Evolutionary conservation across 306 rosid species (phyloP).

Genomic region (Parietaria judaica): DNA sequence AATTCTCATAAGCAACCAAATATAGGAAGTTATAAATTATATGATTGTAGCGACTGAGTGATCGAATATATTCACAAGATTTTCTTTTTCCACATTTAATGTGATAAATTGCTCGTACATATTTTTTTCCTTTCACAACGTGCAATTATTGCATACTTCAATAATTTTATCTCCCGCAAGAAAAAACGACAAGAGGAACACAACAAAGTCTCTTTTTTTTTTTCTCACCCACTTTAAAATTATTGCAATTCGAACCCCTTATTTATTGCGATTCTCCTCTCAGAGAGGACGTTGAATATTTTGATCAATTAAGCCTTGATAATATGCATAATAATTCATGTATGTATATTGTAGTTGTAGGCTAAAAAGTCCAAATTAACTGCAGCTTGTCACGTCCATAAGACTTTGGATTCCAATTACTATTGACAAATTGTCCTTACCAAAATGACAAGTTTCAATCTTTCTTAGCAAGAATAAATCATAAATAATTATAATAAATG

Average conservation of each 20-base stretch:
- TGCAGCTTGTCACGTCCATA: constrained; percentile 36
- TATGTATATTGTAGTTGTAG: too few relatives aligned
- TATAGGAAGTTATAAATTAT: background rate
- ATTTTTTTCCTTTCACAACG: background rate
- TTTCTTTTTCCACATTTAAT: background rate
- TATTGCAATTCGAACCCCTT: background rate
- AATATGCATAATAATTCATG: too few relatives aligned
- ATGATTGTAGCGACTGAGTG: background rate
- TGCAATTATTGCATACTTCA: background rate
- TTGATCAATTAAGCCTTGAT: too few relatives aligned
- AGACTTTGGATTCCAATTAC: constrained; percentile 51
- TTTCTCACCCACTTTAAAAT: constrained; percentile 4
- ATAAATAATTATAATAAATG: background rate
- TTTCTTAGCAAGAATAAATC: constrained; percentile 6
- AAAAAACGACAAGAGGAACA: constrained; percentile 1
- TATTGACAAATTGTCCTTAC: constrained; percentile 25
- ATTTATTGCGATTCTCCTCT: too few relatives aligned
- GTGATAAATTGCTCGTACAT: background rate
- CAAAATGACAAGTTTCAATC: constrained; percentile 26
- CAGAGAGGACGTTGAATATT: too few relatives aligned
- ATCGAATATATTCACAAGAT: background rate
- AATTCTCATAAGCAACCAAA: constrained; percentile 3
- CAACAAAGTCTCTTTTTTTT: constrained; percentile 5
- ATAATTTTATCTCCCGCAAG: background rate
- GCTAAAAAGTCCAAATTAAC: constrained; percentile 23